Base-by-base conservation (phyloP, 2,329 filamentous ascomycete genomes). In the Purpureocillium lavendulum region DNA sequence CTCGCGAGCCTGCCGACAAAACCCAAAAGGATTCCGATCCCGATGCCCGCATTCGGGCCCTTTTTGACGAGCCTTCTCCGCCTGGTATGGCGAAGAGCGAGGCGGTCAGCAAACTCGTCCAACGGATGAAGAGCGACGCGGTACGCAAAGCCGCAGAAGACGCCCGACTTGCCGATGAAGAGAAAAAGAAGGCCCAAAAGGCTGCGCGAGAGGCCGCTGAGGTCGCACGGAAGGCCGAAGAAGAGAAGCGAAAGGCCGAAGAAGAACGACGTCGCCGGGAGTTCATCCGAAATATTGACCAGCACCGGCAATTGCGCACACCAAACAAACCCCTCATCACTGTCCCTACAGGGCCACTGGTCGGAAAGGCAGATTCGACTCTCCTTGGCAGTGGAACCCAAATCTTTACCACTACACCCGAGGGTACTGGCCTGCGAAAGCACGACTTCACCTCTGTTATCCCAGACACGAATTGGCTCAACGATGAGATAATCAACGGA, bases 401-500 rank as follows among this genome's bases (percentile, higher is more conserved):
- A 7, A 58, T 57, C 36, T 56, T 76, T 37, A 67, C 65, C 41
- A 66, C 55, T 39, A 70, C 71, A 9, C 58, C 62, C 7, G 71
- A 74, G 44, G 70, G 71, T 2, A 65, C 65, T 3, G 64, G 71
- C 11, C 59, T 85, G 13, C 51, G 52, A 24, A 54, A 52, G 7
- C 73, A 76, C 38, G 82, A 86, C 52, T 81, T 87, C 49, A 65
- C 61, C n/a, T 81, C 71, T 35, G 60, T 88, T 7, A 66, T 82
- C 13, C 65, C 66, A 14, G 57, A 64, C 8, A 67, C 60, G 1
- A 67, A 67, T 21, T 90, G 84, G 84, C 70, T 90, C 7, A 88
- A 89, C 46, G 85, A 89, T 55, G 80, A 85, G 49, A 75, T 84
- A 37, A 75, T 90, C 49, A 85, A 87, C 49, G 75, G 75, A 12